Evolutionary conservation across 2,329 filamentous ascomycete species (phyloP), one percentile per base, ranked within the genome.

Genomic region (Trichoderma gracile): DNA sequence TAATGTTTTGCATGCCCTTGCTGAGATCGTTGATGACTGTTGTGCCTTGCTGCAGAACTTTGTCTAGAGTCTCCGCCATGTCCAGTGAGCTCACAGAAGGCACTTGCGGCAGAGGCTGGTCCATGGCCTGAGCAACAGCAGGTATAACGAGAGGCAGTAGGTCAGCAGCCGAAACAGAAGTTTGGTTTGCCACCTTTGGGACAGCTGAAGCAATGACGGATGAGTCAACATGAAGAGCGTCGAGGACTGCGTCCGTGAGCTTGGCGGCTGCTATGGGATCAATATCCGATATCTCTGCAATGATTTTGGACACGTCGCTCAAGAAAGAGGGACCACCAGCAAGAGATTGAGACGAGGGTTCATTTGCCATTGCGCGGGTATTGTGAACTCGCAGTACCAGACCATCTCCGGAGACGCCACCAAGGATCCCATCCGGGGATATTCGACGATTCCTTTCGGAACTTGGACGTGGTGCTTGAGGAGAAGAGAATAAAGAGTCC

Each of bases 81-180:
- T 68, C 65, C 5, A 57, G 30, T 27, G 60, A 14, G 9, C 54
- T 56, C 4, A 49, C 43, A 3, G 66, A 46, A 14, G 38, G 55
- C 19, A 21, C 14, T n/a, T 19, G 47, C 15, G 67, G 53, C 15
- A 67, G 25, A 3, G 52, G 43, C 45, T 63, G 63, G 2, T 69
- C 69, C 7, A 71, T 43, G 21, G 64, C 67, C 7, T 58, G 54
- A 8, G 69, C 67, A 38, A 72, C 53, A 15, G 71, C 71, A 27
- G 70, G 69, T 50, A 73, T 65, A 14, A 73, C 58, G 2, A 71
- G 42, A 5, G 71, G 70, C 3, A 73, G 62, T 6, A 68, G 33
- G 2, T 66, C 61, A 9, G 66, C 33, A 8, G 63, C 19, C 1
- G 63, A 56, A 1, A 65, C 47, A 15, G 71, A 70, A 3, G 25